Percentiles rank a stretch among this genome's conserved stretches.
Evolutionary conservation across 1,284 basidiomycete species (phyloP).

Genomic region (Tranzscheliella williamsii): DNA sequence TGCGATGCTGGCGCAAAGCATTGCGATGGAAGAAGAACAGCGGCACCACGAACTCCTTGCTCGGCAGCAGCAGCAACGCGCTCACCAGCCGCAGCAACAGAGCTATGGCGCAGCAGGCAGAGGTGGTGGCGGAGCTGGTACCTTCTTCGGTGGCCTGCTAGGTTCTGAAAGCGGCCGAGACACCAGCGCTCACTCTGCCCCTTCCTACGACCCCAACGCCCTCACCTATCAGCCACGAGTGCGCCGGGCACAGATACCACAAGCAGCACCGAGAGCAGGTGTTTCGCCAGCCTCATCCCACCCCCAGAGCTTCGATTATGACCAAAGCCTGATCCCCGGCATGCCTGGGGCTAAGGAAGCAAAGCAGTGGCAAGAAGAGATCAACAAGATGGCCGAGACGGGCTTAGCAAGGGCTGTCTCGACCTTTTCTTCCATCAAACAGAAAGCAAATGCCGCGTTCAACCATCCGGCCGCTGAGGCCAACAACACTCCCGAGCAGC

Average conservation of each 20-base stretch:
- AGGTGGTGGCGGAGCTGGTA: slow-evolving; percentile 28
- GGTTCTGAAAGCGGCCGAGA: slow-evolving; percentile 7
- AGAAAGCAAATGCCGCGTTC: slow-evolving; percentile 40
- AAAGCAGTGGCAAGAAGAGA: slow-evolving; percentile 51
- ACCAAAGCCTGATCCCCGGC: slow-evolving; percentile 32
- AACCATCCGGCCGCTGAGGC: slow-evolving; percentile 5
- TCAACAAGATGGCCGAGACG: slow-evolving; percentile 48
- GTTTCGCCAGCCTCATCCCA: not conserved
- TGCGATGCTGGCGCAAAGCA: slow-evolving; percentile 36
- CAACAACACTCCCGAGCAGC: not conserved
- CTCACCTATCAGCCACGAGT: slow-evolving; percentile 49
- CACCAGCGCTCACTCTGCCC: slow-evolving; percentile 1
- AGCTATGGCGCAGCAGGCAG: slow-evolving; percentile 8
- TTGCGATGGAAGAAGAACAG: slow-evolving; percentile 43
- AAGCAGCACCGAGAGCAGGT: slow-evolving; percentile 1
- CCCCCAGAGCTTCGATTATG: slow-evolving; percentile 7
- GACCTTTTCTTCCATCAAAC: slow-evolving; percentile 43
- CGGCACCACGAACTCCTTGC: slow-evolving; percentile 14
- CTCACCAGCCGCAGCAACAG: slow-evolving; percentile 20
- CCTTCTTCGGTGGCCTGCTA: slow-evolving; percentile 31
- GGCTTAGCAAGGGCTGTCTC: slow-evolving; percentile 44
- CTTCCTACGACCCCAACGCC: slow-evolving; percentile 43
- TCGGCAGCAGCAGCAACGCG: slow-evolving; percentile 14
- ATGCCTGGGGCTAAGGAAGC: slow-evolving; percentile 51
- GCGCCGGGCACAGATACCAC: slow-evolving; percentile 1